These are phyloP conservation scores for Goffeauzyma gilvescens DNA, from an alignment of 768 basidiomycete species.

Conservation along the genomic window DNA sequence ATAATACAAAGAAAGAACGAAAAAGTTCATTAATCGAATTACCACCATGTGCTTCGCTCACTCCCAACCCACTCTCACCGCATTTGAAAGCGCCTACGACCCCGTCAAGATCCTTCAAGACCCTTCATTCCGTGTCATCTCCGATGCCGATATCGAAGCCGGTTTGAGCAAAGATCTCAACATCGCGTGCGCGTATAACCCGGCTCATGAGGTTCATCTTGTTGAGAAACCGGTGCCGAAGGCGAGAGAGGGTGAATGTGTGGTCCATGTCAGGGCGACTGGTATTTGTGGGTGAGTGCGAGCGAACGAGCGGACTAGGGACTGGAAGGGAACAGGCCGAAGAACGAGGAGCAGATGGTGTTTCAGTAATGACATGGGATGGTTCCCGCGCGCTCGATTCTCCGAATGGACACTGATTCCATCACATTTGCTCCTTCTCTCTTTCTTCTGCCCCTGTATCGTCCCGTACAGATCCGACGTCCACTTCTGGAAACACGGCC, in stretches of 20 bases:
- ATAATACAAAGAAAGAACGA: no score
- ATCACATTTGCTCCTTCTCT: neutral
- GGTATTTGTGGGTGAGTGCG: slow-evolving; percentile 33
- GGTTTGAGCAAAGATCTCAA: slow-evolving; percentile 18
- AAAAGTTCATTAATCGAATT: no score
- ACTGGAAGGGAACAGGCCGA: neutral
- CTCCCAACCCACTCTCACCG: no score
- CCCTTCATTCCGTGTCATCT: slow-evolving; percentile 29
- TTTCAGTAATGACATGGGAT: neutral
- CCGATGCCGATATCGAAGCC: slow-evolving; percentile 3
- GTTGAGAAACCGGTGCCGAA: slow-evolving; percentile 29
- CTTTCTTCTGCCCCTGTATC: neutral
- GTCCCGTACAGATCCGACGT: slow-evolving; percentile 23
- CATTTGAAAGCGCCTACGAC: slow-evolving; percentile 22
- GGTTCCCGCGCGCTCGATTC: neutral
- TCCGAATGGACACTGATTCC: neutral
- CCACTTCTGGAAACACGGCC: slow-evolving; percentile 33
- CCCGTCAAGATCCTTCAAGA: slow-evolving; percentile 26
- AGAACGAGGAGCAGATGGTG: neutral
- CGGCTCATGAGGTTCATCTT: slow-evolving; percentile 29
- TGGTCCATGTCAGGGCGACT: slow-evolving; percentile 32
- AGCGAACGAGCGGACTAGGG: neutral
- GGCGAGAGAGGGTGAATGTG: slow-evolving; percentile 22
- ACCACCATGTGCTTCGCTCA: no score
- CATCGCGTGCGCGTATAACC: slow-evolving; percentile 30